A percentile compares a stretch with the other conserved stretches of the same genome.
Evolutionary conservation across 2,329 filamentous ascomycete genomes (phyloP).

Genomic region (Colletotrichum chlorophyti): DNA sequence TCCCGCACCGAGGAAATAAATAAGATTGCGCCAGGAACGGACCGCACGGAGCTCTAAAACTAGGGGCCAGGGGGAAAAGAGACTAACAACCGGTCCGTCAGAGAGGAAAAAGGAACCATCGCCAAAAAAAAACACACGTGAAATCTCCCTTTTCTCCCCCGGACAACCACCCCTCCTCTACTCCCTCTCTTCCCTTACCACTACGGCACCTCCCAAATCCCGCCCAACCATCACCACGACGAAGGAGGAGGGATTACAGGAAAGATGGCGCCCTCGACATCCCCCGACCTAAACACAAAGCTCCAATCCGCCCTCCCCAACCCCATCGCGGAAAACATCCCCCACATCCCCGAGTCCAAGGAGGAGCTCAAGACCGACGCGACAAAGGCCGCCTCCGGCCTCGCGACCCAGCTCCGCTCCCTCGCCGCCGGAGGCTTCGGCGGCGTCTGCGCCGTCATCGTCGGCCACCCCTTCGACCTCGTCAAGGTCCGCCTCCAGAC

Average conservation of each 20-base stretch:
- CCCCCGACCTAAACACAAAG: conserved; percentile 25
- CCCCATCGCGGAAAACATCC: conserved; percentile 45
- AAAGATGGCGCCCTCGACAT: conserved; percentile 33
- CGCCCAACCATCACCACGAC: too few species aligned
- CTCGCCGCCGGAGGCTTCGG: conserved; percentile 91
- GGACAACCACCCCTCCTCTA: neutral
- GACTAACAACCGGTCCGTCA: too few species aligned
- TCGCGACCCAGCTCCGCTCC: conserved; percentile 71
- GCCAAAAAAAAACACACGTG: conserved; percentile 2
- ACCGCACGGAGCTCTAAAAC: conserved; percentile 10
- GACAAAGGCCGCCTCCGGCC: conserved; percentile 44
- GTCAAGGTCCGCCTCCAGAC: conserved; percentile 98
- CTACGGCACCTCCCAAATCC: neutral
- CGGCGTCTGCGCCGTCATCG: conserved; percentile 90
- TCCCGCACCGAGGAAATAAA: neutral
- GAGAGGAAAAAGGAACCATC: too few species aligned
- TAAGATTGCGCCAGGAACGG: conserved; percentile 22
- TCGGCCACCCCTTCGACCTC: conserved; percentile 95
- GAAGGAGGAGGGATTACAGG: too few species aligned
- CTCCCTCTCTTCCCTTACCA: neutral
- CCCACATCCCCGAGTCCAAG: conserved; percentile 51
- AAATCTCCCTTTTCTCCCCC: conserved; percentile 2
- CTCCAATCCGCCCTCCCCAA: conserved; percentile 35
- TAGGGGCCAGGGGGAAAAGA: neutral
- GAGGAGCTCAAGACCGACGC: conserved; percentile 52